Percentiles rank a stretch among this genome's conserved stretches.
These are phyloP conservation scores for Glutinoglossum americanum DNA, from an alignment of 495 filamentous ascomycete species.

Conservation along the genomic window DNA sequence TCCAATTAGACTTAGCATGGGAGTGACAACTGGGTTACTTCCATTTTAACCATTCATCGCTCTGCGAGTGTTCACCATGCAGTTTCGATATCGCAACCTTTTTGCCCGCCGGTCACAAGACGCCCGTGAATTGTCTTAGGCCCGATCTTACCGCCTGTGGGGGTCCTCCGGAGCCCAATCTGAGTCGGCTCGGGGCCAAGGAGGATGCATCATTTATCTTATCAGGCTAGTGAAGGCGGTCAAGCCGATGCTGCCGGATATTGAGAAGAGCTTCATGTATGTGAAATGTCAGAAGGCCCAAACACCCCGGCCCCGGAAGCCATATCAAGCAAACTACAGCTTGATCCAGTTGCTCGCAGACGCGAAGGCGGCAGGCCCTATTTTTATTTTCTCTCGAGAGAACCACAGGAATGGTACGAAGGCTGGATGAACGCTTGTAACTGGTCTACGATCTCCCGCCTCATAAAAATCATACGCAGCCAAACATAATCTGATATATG, in stretches of 20 bases:
- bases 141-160: neutral
- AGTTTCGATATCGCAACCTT: neutral
- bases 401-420: neutral
- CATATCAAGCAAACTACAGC: neutral
- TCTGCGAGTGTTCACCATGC: neutral
- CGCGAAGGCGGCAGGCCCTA: neutral
- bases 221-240: constrained; percentile 1
- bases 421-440: neutral
- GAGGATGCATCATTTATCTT: neutral
- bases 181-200: neutral
- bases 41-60: neutral
- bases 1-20: neutral
- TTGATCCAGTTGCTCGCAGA: neutral
- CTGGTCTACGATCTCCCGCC: neutral
- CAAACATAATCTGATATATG: neutral
- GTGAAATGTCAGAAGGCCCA: neutral
- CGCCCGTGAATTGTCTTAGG: neutral
- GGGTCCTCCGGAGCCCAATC: neutral
- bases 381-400: neutral
- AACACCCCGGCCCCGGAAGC: neutral
- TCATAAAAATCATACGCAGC: neutral
- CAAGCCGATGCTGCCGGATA: neutral
- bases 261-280: neutral
- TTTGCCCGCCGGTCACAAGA: neutral
- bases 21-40: neutral